Conservation (phyloP, 139 green algal genomes). For the Diplosphaera chodatii region DNA sequence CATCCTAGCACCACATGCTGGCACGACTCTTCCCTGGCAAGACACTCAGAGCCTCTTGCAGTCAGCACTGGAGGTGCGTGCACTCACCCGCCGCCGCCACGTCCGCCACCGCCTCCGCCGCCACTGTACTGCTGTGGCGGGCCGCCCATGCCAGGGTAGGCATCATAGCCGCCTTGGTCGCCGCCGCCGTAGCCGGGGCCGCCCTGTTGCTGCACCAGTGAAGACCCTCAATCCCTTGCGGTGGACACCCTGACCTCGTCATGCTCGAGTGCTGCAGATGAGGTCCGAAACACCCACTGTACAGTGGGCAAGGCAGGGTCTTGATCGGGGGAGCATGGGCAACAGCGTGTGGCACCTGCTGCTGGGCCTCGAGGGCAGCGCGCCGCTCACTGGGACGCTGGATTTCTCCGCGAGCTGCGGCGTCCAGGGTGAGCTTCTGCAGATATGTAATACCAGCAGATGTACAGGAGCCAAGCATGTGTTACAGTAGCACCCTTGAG, state of each 20-base stretch:
- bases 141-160: constrained; percentile 10
- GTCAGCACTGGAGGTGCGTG: too few species aligned
- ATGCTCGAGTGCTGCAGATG: not conserved
- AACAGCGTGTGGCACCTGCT: not conserved
- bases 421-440: constrained; percentile 19
- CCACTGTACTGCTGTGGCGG: constrained; percentile 8
- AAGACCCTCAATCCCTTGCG: too few species aligned
- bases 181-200: not conserved
- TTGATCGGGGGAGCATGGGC: too few species aligned
- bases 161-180: constrained; percentile 17
- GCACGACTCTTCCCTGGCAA: too few species aligned
- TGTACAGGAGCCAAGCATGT: too few species aligned
- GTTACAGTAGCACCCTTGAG: too few species aligned
- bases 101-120: not conserved
- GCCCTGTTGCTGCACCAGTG: not conserved
- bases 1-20: too few species aligned
- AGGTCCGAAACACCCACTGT: not conserved
- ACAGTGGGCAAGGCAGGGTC: too few species aligned
- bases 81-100: not conserved
- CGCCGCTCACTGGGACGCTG: constrained; percentile 14
- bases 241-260: too few species aligned
- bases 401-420: constrained; percentile 11
- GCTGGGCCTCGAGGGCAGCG: not conserved
- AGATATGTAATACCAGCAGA: not conserved
- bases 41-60: too few species aligned